A percentile compares a stretch with the other conserved stretches of the same genome.
Evolutionary conservation across 805 yeast genomes (phyloP).

Genomic region (Zygotorulaspora florentina): DNA sequence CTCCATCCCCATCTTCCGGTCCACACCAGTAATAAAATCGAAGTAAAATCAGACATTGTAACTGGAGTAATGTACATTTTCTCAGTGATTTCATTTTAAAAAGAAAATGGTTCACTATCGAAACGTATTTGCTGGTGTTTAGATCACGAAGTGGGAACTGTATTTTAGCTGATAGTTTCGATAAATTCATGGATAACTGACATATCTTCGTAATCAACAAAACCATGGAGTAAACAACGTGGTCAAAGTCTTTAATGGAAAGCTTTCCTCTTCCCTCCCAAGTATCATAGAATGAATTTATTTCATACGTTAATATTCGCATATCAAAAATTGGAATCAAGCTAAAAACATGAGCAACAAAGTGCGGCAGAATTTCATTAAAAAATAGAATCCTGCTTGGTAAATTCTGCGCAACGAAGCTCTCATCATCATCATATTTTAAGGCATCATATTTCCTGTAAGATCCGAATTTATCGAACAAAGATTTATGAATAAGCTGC

Average conservation of each 20-base stretch:
- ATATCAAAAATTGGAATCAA: slow-evolving; percentile 28
- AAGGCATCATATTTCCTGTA: slow-evolving; percentile 21
- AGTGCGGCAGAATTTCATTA: slow-evolving; percentile 22
- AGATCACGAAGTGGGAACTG: slow-evolving; percentile 13
- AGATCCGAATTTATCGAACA: slow-evolving; percentile 29
- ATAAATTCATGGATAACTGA: slow-evolving; percentile 24
- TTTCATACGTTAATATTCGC: slow-evolving; percentile 13
- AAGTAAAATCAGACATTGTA: slow-evolving; percentile 27
- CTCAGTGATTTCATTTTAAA: slow-evolving; percentile 25
- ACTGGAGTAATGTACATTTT: slow-evolving; percentile 29
- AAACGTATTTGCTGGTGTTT: slow-evolving; percentile 23
- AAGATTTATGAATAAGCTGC: slow-evolving; percentile 20
- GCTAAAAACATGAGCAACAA: slow-evolving; percentile 17
- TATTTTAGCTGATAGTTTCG: slow-evolving; percentile 8
- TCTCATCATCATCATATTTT: slow-evolving; percentile 8
- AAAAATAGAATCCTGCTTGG: slow-evolving; percentile 20
- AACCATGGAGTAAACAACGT: slow-evolving; percentile 23
- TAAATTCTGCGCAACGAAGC: slow-evolving; percentile 13
- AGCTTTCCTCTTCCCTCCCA: slow-evolving; percentile 10
- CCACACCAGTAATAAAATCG: slow-evolving; percentile 34
- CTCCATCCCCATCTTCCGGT: slow-evolving; percentile 35
- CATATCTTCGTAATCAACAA: slow-evolving; percentile 24
- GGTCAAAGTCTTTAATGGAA: slow-evolving; percentile 22
- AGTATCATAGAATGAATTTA: slow-evolving; percentile 16
- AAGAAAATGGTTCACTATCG: slow-evolving; percentile 24